These are phyloP conservation scores for Pleomassaria siparia DNA, from an alignment of 2,329 filamentous ascomycete genomes.

Conservation along the genomic window DNA sequence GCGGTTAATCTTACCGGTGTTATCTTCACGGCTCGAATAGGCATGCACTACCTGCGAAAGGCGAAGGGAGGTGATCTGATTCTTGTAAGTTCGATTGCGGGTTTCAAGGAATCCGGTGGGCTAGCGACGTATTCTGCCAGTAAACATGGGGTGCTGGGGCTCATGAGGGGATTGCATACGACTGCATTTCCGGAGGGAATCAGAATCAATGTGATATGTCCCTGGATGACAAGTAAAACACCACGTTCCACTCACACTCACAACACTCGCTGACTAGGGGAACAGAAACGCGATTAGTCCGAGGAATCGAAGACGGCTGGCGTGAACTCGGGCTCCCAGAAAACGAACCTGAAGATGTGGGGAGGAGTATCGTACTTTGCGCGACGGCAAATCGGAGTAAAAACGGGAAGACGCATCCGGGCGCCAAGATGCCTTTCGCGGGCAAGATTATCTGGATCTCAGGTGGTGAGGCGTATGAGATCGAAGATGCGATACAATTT, in stretches of 20 bases:
- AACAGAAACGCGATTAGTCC: conserved; percentile 17
- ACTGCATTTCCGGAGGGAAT: conserved; percentile 18
- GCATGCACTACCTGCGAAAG: conserved; percentile 21
- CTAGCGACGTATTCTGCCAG: conserved; percentile 23
- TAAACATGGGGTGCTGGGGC: conserved; percentile 25
- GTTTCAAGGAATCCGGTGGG: conserved; percentile 23
- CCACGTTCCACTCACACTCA: neutral
- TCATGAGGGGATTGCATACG: conserved; percentile 22
- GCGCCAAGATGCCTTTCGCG: conserved; percentile 20
- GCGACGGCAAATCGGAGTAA: conserved; percentile 18
- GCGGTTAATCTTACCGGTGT: conserved; percentile 24
- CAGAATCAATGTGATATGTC: conserved; percentile 24
- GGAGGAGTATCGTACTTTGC: conserved; percentile 22
- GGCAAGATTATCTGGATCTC: conserved; percentile 26
- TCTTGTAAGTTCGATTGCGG: conserved; percentile 22
- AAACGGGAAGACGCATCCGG: conserved; percentile 12
- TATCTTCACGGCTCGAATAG: conserved; percentile 23
- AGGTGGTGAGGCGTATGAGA: conserved; percentile 24
- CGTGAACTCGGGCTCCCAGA: conserved; percentile 17
- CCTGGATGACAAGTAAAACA: conserved; percentile 30
- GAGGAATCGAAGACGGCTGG: conserved; percentile 21
- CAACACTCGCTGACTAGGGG: neutral
- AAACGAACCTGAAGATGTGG: conserved; percentile 24
- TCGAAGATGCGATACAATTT: conserved; percentile 26
- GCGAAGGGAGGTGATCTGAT: conserved; percentile 14